These are phyloP conservation scores for Fusarium luffae DNA, from an alignment of 2,329 filamentous ascomycete genomes.

Conservation along the genomic window DNA sequence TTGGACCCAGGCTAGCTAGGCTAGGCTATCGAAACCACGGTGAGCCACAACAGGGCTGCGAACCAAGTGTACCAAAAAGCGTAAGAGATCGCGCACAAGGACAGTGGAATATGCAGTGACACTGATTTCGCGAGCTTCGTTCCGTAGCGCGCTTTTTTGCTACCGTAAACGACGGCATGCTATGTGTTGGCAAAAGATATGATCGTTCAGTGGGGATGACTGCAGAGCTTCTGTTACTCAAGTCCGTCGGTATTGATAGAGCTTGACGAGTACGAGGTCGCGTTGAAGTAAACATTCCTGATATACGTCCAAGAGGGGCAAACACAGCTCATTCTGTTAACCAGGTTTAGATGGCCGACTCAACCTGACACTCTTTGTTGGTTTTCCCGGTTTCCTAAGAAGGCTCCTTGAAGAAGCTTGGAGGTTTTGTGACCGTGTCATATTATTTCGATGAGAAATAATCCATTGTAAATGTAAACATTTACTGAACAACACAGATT, in stretches of 20 bases:
- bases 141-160: constrained; percentile 5
- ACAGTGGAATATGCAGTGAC: constrained; percentile 25
- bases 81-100: constrained; percentile 25
- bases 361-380: not conserved
- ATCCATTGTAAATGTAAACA: not conserved
- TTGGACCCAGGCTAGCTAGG: not conserved
- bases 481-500: not conserved
- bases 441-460: not conserved
- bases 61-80: constrained; percentile 12
- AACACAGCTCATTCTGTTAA: not conserved
- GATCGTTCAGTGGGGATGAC: constrained; percentile 19
- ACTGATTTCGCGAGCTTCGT: constrained; percentile 10
- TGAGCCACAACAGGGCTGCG: constrained; percentile 21
- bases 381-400: not conserved
- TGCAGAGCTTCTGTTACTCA: constrained; percentile 27
- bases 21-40: constrained; percentile 10
- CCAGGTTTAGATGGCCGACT: not conserved
- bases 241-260: not conserved
- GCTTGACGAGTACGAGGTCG: not conserved
- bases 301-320: not conserved
- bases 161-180: constrained; percentile 6
- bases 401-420: not conserved
- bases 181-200: constrained; percentile 17
- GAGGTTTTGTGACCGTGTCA: not conserved
- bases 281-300: not conserved